Evolutionary conservation across 2,329 filamentous ascomycete genomes (phyloP).

Genomic region (Penicillium hesseltinei): DNA sequence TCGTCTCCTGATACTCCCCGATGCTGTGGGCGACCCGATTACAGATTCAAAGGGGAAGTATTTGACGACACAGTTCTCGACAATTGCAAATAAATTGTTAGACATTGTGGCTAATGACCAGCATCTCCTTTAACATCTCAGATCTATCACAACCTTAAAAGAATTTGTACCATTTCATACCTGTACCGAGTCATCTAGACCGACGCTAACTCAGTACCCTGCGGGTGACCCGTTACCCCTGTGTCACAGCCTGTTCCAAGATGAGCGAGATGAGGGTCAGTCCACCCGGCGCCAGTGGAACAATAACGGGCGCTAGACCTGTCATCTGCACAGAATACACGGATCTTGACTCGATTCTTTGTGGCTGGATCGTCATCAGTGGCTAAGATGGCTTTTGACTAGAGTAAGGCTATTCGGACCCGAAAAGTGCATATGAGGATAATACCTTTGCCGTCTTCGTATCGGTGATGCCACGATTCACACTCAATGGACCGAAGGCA

Average conservation of each 20-base stretch:
- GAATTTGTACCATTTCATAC: background rate
- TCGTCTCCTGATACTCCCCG: conserved; percentile 1
- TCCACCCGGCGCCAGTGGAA: conserved; percentile 16
- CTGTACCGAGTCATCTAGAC: background rate
- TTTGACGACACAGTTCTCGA: background rate
- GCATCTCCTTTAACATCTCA: background rate
- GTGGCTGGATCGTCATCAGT: conserved; percentile 11
- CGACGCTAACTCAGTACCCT: background rate
- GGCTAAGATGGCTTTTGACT: background rate
- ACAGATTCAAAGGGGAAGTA: background rate
- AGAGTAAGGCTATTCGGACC: background rate
- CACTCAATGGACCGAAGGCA: background rate
- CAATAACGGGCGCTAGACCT: conserved; percentile 5
- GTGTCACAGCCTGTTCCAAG: background rate
- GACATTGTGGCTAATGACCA: background rate
- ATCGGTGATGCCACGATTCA: background rate
- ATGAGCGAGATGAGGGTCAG: conserved; percentile 7
- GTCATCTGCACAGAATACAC: conserved; percentile 7
- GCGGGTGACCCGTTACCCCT: conserved; percentile 12
- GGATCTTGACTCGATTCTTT: conserved; percentile 8
- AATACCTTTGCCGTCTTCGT: background rate
- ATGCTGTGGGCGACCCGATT: background rate
- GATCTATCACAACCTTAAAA: conserved; percentile 2
- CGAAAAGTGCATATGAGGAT: background rate
- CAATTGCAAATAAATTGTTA: background rate